A percentile compares a stretch with the other conserved stretches of the same genome.
These are phyloP conservation scores for Xylaria acuta DNA, from an alignment of 495 filamentous ascomycete genomes.

Conservation along the genomic window DNA sequence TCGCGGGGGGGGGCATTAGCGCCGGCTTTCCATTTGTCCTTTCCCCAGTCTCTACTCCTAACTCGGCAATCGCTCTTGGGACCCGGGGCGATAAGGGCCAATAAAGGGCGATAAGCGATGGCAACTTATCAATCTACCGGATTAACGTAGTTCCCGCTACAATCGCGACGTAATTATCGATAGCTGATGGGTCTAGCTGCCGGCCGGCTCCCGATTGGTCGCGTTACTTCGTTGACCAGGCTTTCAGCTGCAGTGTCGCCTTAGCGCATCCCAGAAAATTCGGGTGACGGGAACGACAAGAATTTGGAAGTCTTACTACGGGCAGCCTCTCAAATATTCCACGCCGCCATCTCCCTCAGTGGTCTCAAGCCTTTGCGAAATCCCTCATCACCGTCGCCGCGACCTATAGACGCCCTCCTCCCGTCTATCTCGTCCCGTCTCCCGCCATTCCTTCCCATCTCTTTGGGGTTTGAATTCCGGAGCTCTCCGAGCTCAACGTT, in stretches of 20 bases:
- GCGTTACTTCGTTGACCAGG: neutral
- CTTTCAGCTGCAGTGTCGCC: slow-evolving; percentile 21
- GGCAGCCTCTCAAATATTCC: neutral
- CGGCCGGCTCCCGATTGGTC: slow-evolving; percentile 17
- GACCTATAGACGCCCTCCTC: neutral
- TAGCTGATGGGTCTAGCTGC: slow-evolving; percentile 21
- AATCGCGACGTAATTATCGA: neutral
- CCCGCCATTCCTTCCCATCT: neutral
- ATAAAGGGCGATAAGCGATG: slow-evolving; percentile 18
- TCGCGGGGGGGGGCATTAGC: neutral
- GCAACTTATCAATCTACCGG: neutral
- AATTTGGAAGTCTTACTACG: slow-evolving; percentile 25
- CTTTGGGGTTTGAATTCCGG: slow-evolving; percentile 3
- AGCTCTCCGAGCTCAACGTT: slow-evolving; percentile 9
- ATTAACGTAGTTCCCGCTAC: slow-evolving; percentile 14
- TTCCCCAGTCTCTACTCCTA: neutral
- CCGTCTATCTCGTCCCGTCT: neutral
- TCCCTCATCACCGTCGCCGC: slow-evolving; percentile 14
- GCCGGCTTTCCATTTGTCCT: slow-evolving; percentile 15
- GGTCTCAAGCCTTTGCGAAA: slow-evolving; percentile 11
- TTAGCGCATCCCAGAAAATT: slow-evolving; percentile 23
- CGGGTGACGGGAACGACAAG: slow-evolving; percentile 20
- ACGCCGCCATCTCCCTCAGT: slow-evolving; percentile 10
- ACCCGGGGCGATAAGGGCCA: neutral
- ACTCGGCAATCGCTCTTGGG: neutral